Evolutionary conservation across 306 rosid genomes (phyloP), one percentile per base, ranked within the genome.

Genomic region (Amphicarpaea edgeworthii): DNA sequence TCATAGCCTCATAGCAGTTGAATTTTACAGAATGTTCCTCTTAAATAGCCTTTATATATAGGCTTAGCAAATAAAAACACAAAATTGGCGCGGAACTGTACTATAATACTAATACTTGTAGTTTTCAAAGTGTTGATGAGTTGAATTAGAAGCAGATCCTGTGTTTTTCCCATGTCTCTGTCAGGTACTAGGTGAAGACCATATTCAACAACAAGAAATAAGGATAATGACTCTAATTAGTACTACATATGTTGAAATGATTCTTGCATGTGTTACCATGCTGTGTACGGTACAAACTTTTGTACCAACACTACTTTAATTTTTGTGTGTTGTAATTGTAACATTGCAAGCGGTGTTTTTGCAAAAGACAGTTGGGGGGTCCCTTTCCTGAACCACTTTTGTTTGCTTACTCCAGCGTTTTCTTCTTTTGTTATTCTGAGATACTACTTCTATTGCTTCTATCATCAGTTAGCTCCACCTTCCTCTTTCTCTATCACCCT

Each of bases 391-490:
- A 63, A 75, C 83, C 70, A 20, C 83, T 83, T 85, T 81, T 70
- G 74, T 82, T 86, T 87, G 80, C 85, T 86, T 88, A 70, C 88
- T 77, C 87, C 26, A 61, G 16, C 43, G n/a, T 67, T n/a, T n/a
- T n/a, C 84, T 5, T 21, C 68, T 64, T 66, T 62, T 66, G 60
- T 72, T 63, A n/a, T 62, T 70, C 64, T 59, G 60, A 42, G 60
- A 42, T 76, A 47, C 77, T 63, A 2, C 49, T 72, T 55, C 75
- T 70, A 83, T 66, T 73, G 40, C 66, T 46, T 53, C 80, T 62
- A 73, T 68, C 2, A 24, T 24, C 77, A 38, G 58, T 78, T 79
- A 76, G 17, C 81, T 63, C 30, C 76, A 50, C 74, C 83, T 70
- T 17, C 82, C 69, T 68, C 69, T 49, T n/a, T 67, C 85, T 75